Evolutionary conservation across 2,329 filamentous ascomycete genomes (phyloP), one percentile per base, ranked within the genome.

Genomic region (Pezicula radicicola): DNA sequence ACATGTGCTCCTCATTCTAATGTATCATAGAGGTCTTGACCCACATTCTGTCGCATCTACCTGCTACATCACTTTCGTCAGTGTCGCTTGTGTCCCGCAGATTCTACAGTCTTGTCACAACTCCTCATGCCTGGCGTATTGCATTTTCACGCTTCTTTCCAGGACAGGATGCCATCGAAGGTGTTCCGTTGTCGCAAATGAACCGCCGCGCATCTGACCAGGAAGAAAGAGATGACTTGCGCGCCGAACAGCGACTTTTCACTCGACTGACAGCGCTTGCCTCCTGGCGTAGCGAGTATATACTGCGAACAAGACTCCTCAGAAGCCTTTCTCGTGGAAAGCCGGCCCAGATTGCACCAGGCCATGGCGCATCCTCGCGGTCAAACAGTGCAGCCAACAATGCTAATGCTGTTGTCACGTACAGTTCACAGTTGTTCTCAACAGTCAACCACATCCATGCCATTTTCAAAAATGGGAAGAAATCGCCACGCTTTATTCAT

Each of bases 241-340:
- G 83, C 27, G 87, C 88, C 1, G 88, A 94, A 64, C 81, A 83
- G 60, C 88, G 91, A 42, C 81, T 84, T 58, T 99, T 97, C 64
- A 83, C 89, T 15, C 84, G 92, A 41, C 78, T 99, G 50, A 95
- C 89, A 9, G 79, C 85, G 3, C 73, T 92, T 55, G 88, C 91
- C n/a, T 94, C 92, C 8, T 97, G 94, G 93, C 83, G 93, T 60
- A 97, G 90, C 70, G 94, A 99, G 69, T 99, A 97, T 64, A 87
- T 97, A 45, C 73, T 96, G 51, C 82, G 94, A 44, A 97, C 91
- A 2, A 83, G 90, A 44, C 79, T 97, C 48, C 74, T 97, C 48
- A 83, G 91, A 42, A 94, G 89, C 55, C 75, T 97, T 52, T 81
- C 80, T 44, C 85, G 90, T 54, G 94, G 93, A 47, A 96, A 92